A percentile compares a stretch with the other conserved stretches of the same genome.
Evolutionary conservation across 2,329 filamentous ascomycete genomes (phyloP).

Genomic region (Alternaria gaisen): DNA sequence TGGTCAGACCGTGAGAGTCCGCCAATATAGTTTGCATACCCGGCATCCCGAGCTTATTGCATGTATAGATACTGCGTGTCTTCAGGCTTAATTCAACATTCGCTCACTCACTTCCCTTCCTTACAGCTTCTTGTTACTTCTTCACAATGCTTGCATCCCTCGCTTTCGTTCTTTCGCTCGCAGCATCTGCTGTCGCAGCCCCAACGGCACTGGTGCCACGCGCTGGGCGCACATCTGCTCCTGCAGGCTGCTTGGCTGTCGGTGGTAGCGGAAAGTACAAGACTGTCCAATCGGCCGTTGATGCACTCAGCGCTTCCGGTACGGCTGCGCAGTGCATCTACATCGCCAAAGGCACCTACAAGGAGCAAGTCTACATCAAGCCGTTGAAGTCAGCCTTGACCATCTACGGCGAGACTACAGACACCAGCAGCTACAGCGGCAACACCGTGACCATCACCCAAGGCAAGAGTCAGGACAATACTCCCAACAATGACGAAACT

Average conservation of each 20-base stretch:
- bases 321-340: conserved; percentile 67
- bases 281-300: conserved; percentile 65
- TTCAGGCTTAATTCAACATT: neutral
- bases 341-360: conserved; percentile 68
- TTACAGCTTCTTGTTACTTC: neutral
- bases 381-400: conserved; percentile 60
- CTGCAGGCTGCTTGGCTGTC: conserved; percentile 62
- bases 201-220: conserved; percentile 30
- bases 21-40: neutral
- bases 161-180: conserved; percentile 32
- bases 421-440: conserved; percentile 56
- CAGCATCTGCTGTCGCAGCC: conserved; percentile 31
- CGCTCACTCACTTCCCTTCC: neutral
- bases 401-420: conserved; percentile 68
- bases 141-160: conserved; percentile 29
- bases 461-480: conserved; percentile 57
- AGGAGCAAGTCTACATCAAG: conserved; percentile 66
- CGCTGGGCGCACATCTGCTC: conserved; percentile 55
- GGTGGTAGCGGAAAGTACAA: conserved; percentile 55
- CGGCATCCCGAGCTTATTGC: neutral
- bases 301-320: conserved; percentile 64
- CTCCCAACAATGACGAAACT: conserved; percentile 63
- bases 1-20: neutral
- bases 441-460: conserved; percentile 68
- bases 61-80: conserved; percentile 4